A percentile compares a stretch with the other conserved stretches of the same genome.
phyloP scores from a whole-genome alignment of 148 eudicot species.

The Cornus suecica region DNA sequence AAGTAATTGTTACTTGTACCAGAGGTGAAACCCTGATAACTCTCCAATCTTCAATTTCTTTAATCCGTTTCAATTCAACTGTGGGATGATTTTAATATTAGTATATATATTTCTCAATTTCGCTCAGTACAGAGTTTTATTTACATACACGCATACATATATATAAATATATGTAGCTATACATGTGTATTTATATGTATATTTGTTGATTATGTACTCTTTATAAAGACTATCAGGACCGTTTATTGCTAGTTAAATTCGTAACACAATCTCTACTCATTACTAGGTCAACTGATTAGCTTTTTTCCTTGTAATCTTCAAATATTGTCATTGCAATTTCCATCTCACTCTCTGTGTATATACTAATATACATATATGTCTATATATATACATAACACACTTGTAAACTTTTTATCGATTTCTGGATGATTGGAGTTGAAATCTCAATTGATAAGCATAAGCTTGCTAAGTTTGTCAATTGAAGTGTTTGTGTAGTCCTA shows the following conservation, averaged over 20 bases:
- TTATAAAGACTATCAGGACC: too few relatives aligned
- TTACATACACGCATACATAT: too few relatives aligned
- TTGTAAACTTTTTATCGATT: too few relatives aligned
- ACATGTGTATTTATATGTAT: neutral
- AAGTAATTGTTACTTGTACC: neutral
- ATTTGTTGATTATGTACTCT: too few relatives aligned
- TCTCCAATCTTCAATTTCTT: neutral
- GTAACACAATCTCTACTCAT: neutral
- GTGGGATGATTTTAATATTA: too few relatives aligned
- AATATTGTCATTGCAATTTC: neutral
- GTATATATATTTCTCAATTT: too few relatives aligned
- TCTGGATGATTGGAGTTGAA: neutral
- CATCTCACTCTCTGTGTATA: conserved; percentile 3
- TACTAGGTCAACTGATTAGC: neutral
- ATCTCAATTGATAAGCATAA: conserved; percentile 1
- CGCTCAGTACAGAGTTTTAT: neutral
- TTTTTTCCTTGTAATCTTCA: neutral
- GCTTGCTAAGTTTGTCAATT: neutral
- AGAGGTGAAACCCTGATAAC: neutral
- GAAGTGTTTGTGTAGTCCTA: conserved; percentile 6
- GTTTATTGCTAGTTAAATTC: neutral
- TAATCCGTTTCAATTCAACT: too few relatives aligned
- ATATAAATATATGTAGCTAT: too few relatives aligned
- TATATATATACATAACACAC: neutral
- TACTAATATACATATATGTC: too few relatives aligned